Percentiles rank a stretch among this genome's conserved stretches.
phyloP scores from a whole-genome alignment of 345 rosid genomes.

The Rhodomyrtus tomentosa region DNA sequence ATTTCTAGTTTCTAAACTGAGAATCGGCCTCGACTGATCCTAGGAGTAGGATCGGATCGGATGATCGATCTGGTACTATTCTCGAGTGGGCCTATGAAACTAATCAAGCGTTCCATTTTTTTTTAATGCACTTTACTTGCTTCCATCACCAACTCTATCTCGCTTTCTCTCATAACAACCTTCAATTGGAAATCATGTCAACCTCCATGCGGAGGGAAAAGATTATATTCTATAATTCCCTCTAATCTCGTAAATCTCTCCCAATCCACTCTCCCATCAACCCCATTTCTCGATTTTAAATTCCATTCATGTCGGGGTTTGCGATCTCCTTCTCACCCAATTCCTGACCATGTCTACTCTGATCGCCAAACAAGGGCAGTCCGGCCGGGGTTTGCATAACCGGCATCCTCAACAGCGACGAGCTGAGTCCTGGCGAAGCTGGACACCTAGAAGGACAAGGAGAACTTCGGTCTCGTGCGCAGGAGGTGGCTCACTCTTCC shows the following conservation, averaged over 20 bases:
- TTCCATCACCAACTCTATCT: too few species aligned
- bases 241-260: not conserved
- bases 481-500: constrained; percentile 73
- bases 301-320: not conserved
- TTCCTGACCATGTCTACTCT: not conserved
- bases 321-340: not conserved
- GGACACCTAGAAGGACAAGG: constrained; percentile 65
- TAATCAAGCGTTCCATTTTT: too few species aligned
- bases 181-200: too few species aligned
- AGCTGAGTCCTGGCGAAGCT: constrained; percentile 62
- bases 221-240: not conserved
- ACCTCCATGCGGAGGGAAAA: too few species aligned
- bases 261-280: not conserved
- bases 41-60: too few species aligned
- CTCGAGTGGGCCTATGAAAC: too few species aligned
- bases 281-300: not conserved
- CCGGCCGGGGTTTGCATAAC: constrained; percentile 28
- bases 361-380: not conserved
- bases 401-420: constrained; percentile 63
- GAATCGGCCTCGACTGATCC: too few species aligned
- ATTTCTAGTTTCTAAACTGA: too few species aligned
- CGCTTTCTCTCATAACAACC: not conserved
- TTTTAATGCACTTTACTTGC: too few species aligned
- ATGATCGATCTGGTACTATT: too few species aligned
- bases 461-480: constrained; percentile 75